Evolutionary conservation across 2,329 filamentous ascomycete species (phyloP), one percentile per base, ranked within the genome.

Genomic region (Botrytis paeoniae): DNA sequence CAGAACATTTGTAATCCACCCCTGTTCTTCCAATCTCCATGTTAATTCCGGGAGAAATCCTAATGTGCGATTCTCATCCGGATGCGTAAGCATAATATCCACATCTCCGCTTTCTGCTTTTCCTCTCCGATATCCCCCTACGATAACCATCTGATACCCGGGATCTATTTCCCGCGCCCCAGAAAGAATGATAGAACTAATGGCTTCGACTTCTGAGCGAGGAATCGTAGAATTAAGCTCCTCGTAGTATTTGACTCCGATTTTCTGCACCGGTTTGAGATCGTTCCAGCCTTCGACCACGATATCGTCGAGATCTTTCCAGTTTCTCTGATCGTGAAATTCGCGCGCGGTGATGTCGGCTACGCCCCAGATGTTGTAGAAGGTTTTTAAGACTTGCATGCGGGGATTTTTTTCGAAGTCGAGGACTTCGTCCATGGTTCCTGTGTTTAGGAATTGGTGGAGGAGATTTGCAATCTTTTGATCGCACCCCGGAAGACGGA

Each of bases 311-410:
- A 97, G 84, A 74, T 96, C 92, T 74, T 89, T 87, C 93, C 94
- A 98, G 41, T 93, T 88, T 75, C 89, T 89, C 75, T 89, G 89
- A 25, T 89, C 87, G 81, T 95, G 96, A 78, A 97, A 97, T 1
- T 95, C 89, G 25, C 91, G 86, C 0, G 95, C 95, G 0, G 92
- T 96, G 20, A 89, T 89, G 3, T 92, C 91, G 0, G 92, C 95
- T 0, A 98, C 94, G n/a, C 95, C 95, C 93, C 94, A 97, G 73
- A 98, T 97, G 7, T 92, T 86, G 82, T 92, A 93, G 81, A 98
- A 98, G 0, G 86, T 81, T 62, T 88, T 85, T 5, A 98, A 82
- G 0, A 90, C 85, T 32, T 85, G 73, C 96, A 85, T 73, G 86
- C 88, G 20, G 88, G 84, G 76, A 63, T 97, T 90, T 0, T 83